phyloP scores from a whole-genome alignment of 2,329 filamentous ascomycete genomes.

The Alternaria consortialis region DNA sequence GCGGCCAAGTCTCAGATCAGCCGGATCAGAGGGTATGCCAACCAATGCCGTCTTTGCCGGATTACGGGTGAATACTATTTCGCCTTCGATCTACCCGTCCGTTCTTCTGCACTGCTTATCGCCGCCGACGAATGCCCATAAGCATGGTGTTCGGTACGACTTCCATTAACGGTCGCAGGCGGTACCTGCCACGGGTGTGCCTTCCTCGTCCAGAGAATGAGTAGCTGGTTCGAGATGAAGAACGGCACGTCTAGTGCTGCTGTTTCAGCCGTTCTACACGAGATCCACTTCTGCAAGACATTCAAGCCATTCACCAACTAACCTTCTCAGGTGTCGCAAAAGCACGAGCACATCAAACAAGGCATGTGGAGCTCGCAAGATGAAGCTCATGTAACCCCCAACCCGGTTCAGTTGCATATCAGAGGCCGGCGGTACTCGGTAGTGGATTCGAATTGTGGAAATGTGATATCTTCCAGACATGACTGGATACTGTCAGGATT shows the following conservation, averaged over 20 bases:
- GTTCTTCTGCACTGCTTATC: constrained; percentile 17
- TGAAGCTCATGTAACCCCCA: constrained; percentile 24
- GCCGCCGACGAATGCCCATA: constrained; percentile 33
- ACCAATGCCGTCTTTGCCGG: constrained; percentile 23
- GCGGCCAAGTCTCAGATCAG: constrained; percentile 49
- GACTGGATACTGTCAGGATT: constrained; percentile 25
- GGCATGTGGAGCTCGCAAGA: constrained; percentile 33
- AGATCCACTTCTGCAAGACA: constrained; percentile 30
- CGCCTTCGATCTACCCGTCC: constrained; percentile 18
- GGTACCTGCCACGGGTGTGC: constrained; percentile 11
- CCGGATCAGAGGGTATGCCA: constrained; percentile 32
- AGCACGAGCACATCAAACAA: constrained; percentile 25
- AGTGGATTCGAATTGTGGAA: constrained; percentile 20
- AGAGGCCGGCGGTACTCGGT: constrained; percentile 16
- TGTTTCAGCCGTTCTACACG: constrained; percentile 27
- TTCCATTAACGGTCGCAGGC: constrained; percentile 18
- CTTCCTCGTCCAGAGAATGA: neutral
- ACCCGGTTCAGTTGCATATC: constrained; percentile 23
- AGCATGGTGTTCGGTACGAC: constrained; percentile 29
- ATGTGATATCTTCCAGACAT: constrained; percentile 25
- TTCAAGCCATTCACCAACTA: constrained; percentile 19
- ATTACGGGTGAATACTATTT: constrained; percentile 19
- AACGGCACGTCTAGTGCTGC: constrained; percentile 19
- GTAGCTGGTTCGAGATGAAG: constrained; percentile 9
- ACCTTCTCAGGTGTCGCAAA: constrained; percentile 22